A percentile compares a stretch with the other conserved stretches of the same genome.
These are phyloP conservation scores for Alternaria consortialis DNA, from an alignment of 2,329 filamentous ascomycete species.

Conservation along the genomic window DNA sequence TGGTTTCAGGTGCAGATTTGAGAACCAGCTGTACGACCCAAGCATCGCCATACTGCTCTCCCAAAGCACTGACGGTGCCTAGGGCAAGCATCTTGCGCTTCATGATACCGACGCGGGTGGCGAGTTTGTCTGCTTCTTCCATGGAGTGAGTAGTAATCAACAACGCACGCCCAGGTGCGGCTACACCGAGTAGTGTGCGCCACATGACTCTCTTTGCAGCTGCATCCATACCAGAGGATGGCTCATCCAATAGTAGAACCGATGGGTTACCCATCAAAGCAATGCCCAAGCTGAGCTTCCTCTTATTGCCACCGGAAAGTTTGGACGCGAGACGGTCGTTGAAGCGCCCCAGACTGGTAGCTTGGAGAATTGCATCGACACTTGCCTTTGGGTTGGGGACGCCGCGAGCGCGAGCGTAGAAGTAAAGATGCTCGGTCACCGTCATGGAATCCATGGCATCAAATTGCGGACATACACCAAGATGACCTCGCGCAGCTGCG, in stretches of 20 bases:
- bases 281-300: constrained; percentile 89
- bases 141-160: constrained; percentile 92
- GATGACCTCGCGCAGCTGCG: constrained; percentile 74
- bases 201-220: constrained; percentile 94
- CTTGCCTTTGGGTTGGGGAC: constrained; percentile 79
- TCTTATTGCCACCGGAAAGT: constrained; percentile 89
- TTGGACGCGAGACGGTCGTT: constrained; percentile 77
- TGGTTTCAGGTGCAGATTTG: constrained; percentile 76
- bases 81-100: constrained; percentile 85
- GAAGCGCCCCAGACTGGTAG: constrained; percentile 79
- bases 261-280: constrained; percentile 91
- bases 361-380: constrained; percentile 77
- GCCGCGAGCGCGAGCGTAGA: constrained; percentile 87
- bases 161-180: constrained; percentile 76
- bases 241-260: constrained; percentile 88
- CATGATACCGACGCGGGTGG: constrained; percentile 84
- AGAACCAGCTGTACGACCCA: constrained; percentile 85
- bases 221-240: constrained; percentile 87
- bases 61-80: constrained; percentile 76
- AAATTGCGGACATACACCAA: constrained; percentile 87
- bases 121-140: constrained; percentile 93
- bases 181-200: constrained; percentile 79
- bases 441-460: constrained; percentile 90
- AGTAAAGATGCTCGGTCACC: constrained; percentile 82
- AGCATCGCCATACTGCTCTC: constrained; percentile 77